phyloP scores from a whole-genome alignment of 805 yeast genomes.

The Cyberlindnera maritima region DNA sequence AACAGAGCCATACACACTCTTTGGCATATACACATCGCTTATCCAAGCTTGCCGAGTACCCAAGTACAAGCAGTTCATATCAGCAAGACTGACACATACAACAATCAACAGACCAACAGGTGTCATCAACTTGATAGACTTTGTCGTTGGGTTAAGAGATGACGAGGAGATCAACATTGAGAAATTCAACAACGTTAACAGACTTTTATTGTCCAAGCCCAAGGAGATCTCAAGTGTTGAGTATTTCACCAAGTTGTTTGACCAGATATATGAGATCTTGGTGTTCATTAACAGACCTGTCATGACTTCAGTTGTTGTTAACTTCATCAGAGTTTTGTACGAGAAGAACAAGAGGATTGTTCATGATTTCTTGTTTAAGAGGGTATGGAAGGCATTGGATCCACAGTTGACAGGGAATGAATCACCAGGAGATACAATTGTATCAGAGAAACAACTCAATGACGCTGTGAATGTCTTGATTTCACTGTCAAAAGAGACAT shows the following conservation, averaged over 20 bases:
- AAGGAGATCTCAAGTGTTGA: slow-evolving; percentile 38
- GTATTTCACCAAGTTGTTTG: slow-evolving; percentile 59
- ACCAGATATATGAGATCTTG: slow-evolving; percentile 60
- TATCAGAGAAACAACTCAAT: slow-evolving; percentile 50
- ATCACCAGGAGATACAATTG: slow-evolving; percentile 32
- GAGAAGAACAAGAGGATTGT: slow-evolving; percentile 46
- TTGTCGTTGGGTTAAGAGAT: slow-evolving; percentile 73
- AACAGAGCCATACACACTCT: slow-evolving; percentile 68
- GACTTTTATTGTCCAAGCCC: slow-evolving; percentile 65
- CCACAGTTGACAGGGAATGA: slow-evolving; percentile 30
- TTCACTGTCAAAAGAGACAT: slow-evolving; percentile 51
- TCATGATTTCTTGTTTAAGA: slow-evolving; percentile 55
- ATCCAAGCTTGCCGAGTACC: slow-evolving; percentile 46
- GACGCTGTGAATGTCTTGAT: slow-evolving; percentile 64
- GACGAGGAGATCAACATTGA: slow-evolving; percentile 64
- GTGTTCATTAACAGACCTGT: slow-evolving; percentile 59
- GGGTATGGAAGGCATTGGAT: slow-evolving; percentile 43
- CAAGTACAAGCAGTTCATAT: slow-evolving; percentile 45
- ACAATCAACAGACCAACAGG: slow-evolving; percentile 67
- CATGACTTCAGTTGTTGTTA: slow-evolving; percentile 53
- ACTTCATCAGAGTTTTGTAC: slow-evolving; percentile 52
- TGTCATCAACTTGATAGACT: slow-evolving; percentile 69
- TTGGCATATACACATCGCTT: slow-evolving; percentile 56
- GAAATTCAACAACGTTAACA: slow-evolving; percentile 65
- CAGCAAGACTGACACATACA: slow-evolving; percentile 48